Evolutionary conservation across 2,329 filamentous ascomycete species (phyloP).

Genomic region (Colletotrichum plurivorum): DNA sequence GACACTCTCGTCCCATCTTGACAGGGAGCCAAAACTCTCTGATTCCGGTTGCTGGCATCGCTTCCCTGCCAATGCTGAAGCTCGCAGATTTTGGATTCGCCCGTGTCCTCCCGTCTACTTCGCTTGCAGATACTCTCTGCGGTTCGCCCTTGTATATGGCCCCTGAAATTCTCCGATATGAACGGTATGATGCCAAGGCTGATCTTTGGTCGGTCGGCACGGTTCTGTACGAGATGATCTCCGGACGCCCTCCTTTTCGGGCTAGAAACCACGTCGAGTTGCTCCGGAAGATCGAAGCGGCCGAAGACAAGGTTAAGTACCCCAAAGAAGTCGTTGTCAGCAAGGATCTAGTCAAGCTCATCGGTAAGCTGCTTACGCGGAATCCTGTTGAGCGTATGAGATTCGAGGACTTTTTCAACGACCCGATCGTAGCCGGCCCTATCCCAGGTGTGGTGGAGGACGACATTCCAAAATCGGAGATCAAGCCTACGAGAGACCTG

Average conservation of each 20-base stretch:
- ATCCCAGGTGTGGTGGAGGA: slow-evolving; percentile 89
- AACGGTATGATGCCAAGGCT: slow-evolving; percentile 96
- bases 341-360: slow-evolving; percentile 83
- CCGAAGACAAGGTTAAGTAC: slow-evolving; percentile 89
- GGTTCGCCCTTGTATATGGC: slow-evolving; percentile 99
- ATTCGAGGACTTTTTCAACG: slow-evolving; percentile 88
- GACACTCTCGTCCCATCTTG: slow-evolving; percentile 77
- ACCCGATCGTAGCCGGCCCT: slow-evolving; percentile 78
- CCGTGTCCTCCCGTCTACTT: slow-evolving; percentile 89
- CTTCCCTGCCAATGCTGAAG: slow-evolving; percentile 94
- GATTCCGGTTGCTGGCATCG: slow-evolving; percentile 84
- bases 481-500: slow-evolving; percentile 52
- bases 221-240: slow-evolving; percentile 95
- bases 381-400: slow-evolving; percentile 88
- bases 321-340: slow-evolving; percentile 80
- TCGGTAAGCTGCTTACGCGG: slow-evolving; percentile 85
- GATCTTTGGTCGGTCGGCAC: slow-evolving; percentile 98
- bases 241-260: slow-evolving; percentile 89
- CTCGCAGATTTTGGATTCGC: slow-evolving; percentile 99
- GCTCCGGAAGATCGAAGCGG: slow-evolving; percentile 89
- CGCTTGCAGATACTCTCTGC: slow-evolving; percentile 94
- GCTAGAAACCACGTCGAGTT: slow-evolving; percentile 96
- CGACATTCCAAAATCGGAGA: slow-evolving; percentile 67
- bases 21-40: slow-evolving; percentile 84
- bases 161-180: slow-evolving; percentile 95